These are phyloP conservation scores for Colletotrichum echinochloae DNA, from an alignment of 2,329 filamentous ascomycete genomes.

Conservation along the genomic window DNA sequence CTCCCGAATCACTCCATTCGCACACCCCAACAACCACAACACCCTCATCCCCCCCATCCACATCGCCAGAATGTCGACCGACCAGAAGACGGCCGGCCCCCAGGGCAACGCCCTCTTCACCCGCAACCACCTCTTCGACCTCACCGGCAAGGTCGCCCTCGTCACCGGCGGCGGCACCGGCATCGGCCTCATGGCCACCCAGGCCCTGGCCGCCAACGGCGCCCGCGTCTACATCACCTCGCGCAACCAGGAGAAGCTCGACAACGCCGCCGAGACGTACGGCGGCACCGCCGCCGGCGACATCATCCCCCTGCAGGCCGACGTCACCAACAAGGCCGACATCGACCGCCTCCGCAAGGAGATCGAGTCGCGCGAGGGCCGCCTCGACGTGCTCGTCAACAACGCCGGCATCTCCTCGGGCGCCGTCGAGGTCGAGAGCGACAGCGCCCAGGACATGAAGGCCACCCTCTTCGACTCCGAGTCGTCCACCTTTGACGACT, in stretches of 20 bases:
- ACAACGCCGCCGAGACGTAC: constrained; percentile 69
- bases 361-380: constrained; percentile 65
- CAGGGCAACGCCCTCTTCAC: constrained; percentile 49
- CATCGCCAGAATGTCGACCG: constrained; percentile 29
- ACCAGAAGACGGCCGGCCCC: constrained; percentile 39
- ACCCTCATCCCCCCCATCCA: not conserved
- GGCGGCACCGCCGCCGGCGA: constrained; percentile 64
- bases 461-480: constrained; percentile 76
- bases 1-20: not conserved
- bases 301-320: constrained; percentile 70
- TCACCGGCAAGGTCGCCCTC: constrained; percentile 58
- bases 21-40: not conserved
- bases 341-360: constrained; percentile 69
- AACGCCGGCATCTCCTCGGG: constrained; percentile 74
- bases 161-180: constrained; percentile 68
- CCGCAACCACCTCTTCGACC: constrained; percentile 55
- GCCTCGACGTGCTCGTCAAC: constrained; percentile 75
- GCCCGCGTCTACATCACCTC: constrained; percentile 79
- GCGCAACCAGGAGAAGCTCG: constrained; percentile 71
- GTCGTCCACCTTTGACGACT: constrained; percentile 70
- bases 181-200: constrained; percentile 76
- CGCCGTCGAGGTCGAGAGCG: constrained; percentile 65
- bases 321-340: constrained; percentile 72
- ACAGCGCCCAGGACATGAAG: constrained; percentile 64
- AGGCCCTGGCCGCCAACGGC: constrained; percentile 75